Evolutionary conservation across 2,329 filamentous ascomycete species (phyloP).

Genomic region (Pseudogymnoascus sp.): DNA sequence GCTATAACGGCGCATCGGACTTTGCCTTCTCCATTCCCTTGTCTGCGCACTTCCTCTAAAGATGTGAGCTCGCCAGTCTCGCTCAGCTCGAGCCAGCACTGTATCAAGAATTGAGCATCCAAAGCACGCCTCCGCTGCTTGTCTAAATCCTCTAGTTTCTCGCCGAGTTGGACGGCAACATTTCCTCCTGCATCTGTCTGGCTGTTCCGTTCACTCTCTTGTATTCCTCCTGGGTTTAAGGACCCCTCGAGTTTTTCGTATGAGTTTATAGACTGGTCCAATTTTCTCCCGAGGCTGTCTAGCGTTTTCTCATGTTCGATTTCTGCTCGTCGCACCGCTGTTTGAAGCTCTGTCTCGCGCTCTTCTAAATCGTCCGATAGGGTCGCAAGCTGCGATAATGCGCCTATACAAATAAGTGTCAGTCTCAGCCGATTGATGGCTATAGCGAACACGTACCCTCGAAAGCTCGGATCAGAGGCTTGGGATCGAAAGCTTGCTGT

Average conservation of each 20-base stretch:
- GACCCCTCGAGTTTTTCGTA: constrained; percentile 86
- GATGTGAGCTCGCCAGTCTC: constrained; percentile 78
- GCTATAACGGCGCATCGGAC: constrained; percentile 91
- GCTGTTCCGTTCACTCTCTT: constrained; percentile 41
- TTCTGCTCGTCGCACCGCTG: constrained; percentile 84
- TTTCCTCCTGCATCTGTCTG: constrained; percentile 56
- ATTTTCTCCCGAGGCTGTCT: constrained; percentile 75
- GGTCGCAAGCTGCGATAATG: constrained; percentile 57
- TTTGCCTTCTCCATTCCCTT: constrained; percentile 82
- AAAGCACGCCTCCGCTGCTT: constrained; percentile 80
- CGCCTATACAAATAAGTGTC: constrained; percentile 36
- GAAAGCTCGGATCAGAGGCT: constrained; percentile 92
- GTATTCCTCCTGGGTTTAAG: constrained; percentile 49
- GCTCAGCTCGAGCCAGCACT: constrained; percentile 94
- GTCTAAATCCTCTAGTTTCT: constrained; percentile 88
- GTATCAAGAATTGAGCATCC: constrained; percentile 89
- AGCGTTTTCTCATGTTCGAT: constrained; percentile 86
- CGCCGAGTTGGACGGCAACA: constrained; percentile 88
- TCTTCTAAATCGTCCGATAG: constrained; percentile 79
- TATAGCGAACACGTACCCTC: constrained; percentile 48
- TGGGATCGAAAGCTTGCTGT: constrained; percentile 74
- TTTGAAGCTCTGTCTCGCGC: constrained; percentile 83
- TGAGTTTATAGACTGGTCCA: constrained; percentile 84
- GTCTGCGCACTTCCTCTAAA: constrained; percentile 80
- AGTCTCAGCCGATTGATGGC: constrained; percentile 18